Evolutionary conservation across 495 filamentous ascomycete genomes (phyloP), one percentile per base, ranked within the genome.

Genomic region (Pseudevernia furfuracea): DNA sequence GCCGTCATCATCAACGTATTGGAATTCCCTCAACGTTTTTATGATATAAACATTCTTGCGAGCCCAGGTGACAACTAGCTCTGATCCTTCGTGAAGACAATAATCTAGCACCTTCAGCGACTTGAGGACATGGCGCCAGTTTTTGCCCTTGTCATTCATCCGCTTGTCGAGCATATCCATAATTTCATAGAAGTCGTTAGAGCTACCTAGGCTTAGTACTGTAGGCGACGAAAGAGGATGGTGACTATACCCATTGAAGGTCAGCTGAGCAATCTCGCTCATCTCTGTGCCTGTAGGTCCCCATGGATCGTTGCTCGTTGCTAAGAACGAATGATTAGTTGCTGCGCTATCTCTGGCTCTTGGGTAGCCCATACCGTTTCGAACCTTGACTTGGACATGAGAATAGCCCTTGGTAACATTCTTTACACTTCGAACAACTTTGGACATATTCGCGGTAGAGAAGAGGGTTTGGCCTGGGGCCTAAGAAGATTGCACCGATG

Each of bases 321-420:
- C 95, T 97, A 67, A 67, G 67, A 59, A 59, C 12, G 69, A 44
- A 49, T 32, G 25, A 34, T 68, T 60, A 70, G 68, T 41, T 64
- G 59, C 60, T n/a, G 34, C 44, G 46, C 34, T 55, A 49, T 32
- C 60, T 48, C 52, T 43, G 32, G 57, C 28, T 36, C 21, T 17
- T 25, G 21, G 56, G 60, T 59, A 49, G 17, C 46, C 30, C 89
- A 66, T 82, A 96, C 93, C 93, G 93, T 97, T 96, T 79, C 95
- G 90, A 75, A 99, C 95, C 80, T 97, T 99, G 71, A 97, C 90
- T 82, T 99, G 92, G 72, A 95, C 90, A 67, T 83, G 86, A 32
- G 95, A 97, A 76, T 99, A 99, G 71, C 95, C 95, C 80, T 97
- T 97, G 71, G 95, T 97, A 77, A 99, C 94, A 81, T 99, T 99